phyloP scores from a whole-genome alignment of 2,329 filamentous ascomycete genomes.

The Endothia cerciana region DNA sequence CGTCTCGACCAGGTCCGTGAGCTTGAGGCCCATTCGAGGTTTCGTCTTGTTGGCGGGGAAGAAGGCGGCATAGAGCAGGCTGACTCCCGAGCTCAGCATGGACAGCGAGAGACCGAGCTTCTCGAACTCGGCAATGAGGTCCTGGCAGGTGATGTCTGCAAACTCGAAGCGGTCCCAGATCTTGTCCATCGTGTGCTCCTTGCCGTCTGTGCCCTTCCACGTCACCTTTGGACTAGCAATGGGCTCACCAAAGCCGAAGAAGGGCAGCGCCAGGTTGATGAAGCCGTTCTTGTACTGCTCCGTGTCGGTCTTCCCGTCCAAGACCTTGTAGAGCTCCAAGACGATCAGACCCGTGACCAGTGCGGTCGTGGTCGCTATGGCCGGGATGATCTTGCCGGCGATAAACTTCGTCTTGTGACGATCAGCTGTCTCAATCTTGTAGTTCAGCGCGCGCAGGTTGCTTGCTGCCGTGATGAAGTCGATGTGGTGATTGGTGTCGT shows the following conservation, averaged over 20 bases:
- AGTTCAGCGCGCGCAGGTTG: constrained; percentile 96
- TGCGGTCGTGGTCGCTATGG: constrained; percentile 95
- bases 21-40: constrained; percentile 79
- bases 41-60: constrained; percentile 79
- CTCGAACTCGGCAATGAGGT: constrained; percentile 83
- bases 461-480: constrained; percentile 98
- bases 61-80: constrained; percentile 91
- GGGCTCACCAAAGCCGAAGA: constrained; percentile 98
- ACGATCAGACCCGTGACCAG: constrained; percentile 92
- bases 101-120: constrained; percentile 79
- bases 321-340: constrained; percentile 92
- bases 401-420: constrained; percentile 99
- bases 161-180: constrained; percentile 98
- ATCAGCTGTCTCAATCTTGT: constrained; percentile 92
- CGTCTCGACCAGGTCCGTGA: constrained; percentile 84
- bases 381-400: constrained; percentile 98
- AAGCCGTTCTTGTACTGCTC: constrained; percentile 99
- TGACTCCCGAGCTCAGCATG: constrained; percentile 98
- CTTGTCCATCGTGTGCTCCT: constrained; percentile 81
- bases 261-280: constrained; percentile 91
- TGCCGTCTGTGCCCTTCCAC: constrained; percentile 78
- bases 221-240: constrained; percentile 91
- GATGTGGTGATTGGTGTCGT: constrained; percentile 97
- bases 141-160: constrained; percentile 78
- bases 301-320: constrained; percentile 94